A percentile compares a stretch with the other conserved stretches of the same genome.
phyloP scores from a whole-genome alignment of 2,329 filamentous ascomycete genomes.

The Emericellopsis atlantica region DNA sequence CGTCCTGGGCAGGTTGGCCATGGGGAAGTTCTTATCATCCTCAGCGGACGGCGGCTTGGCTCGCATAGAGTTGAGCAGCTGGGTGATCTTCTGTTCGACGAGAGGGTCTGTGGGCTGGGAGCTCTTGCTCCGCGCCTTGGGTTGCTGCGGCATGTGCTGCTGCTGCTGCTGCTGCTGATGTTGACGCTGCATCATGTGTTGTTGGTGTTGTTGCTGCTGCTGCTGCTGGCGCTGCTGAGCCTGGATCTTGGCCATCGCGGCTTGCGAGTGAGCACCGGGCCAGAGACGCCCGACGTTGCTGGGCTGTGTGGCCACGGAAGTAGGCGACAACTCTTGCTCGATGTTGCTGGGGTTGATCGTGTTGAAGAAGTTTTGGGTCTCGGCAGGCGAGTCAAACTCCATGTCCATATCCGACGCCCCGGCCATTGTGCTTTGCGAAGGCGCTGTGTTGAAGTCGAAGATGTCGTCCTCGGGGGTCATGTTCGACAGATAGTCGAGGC shows the following conservation, averaged over 20 bases:
- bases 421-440: constrained; percentile 38
- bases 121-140: constrained; percentile 35
- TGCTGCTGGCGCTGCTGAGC: constrained; percentile 57
- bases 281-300: constrained; percentile 60
- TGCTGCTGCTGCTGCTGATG: constrained; percentile 32
- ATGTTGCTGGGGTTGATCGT: constrained; percentile 64
- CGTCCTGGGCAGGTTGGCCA: constrained; percentile 57
- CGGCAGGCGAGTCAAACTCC: constrained; percentile 29
- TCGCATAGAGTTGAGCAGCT: constrained; percentile 85
- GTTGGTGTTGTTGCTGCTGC: constrained; percentile 39
- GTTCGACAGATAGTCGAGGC: constrained; percentile 38
- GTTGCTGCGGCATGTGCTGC: constrained; percentile 34
- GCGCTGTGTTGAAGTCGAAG: constrained; percentile 61
- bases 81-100: constrained; percentile 86
- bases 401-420: constrained; percentile 57
- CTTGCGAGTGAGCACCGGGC: constrained; percentile 89
- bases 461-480: constrained; percentile 50
- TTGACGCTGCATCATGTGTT: constrained; percentile 23
- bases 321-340: constrained; percentile 39
- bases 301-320: constrained; percentile 36
- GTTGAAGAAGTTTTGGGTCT: constrained; percentile 53
- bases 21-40: constrained; percentile 27
- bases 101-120: constrained; percentile 50
- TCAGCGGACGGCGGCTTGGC: constrained; percentile 50
- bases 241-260: constrained; percentile 62